Evolutionary conservation across 257 asterid genomes (phyloP), one percentile per base, ranked within the genome.

Genomic region (Thymus quinquecostatus): DNA sequence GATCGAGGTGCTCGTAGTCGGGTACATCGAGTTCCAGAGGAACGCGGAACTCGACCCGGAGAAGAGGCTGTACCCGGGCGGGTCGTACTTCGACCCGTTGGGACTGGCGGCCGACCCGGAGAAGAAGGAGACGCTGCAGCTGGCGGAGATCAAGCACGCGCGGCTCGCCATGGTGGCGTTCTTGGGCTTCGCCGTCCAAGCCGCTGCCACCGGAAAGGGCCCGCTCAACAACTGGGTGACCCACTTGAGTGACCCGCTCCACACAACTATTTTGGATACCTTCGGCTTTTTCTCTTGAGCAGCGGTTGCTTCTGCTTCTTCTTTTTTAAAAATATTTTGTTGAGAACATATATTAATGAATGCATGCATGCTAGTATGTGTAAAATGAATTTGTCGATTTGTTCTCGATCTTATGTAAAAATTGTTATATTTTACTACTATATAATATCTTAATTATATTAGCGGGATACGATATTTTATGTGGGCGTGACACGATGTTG

Each of bases 181-280:
- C 85, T 75, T 95, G 59, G 99, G 99, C 12, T 95, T 95, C 47
- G 98, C 97, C 0, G 96, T 88, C 44, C 98, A 93, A 72, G 98
- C 98, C 4, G 96, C 96, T 3, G 96, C 96, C 59, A 93, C 98
- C 1, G 98, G 98, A 8, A 90, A 93, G 81, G 98, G 98, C 30
- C 98, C 98, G 45, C 96, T 92, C 29, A 92, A 90, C 91, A 92
- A 90, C 83, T 92, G 97, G 97, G 97, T 81, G 2, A 92, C 98
- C 84, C 98, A 93, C 54, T 79, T 92, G 93, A 90, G 98, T 64
- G 98, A 92, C 86, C 98, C 98, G 43, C 98, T 93, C 77, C 98
- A 93, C 96, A 93, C 98, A 2, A 93, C 97, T 81, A 88, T 93
- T 82, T 76, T 93, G 62, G 98, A 93, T 78, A 93, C 97, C 79